phyloP scores from a whole-genome alignment of 1,284 basidiomycete species.

The Bondarzewia mesenterica region DNA sequence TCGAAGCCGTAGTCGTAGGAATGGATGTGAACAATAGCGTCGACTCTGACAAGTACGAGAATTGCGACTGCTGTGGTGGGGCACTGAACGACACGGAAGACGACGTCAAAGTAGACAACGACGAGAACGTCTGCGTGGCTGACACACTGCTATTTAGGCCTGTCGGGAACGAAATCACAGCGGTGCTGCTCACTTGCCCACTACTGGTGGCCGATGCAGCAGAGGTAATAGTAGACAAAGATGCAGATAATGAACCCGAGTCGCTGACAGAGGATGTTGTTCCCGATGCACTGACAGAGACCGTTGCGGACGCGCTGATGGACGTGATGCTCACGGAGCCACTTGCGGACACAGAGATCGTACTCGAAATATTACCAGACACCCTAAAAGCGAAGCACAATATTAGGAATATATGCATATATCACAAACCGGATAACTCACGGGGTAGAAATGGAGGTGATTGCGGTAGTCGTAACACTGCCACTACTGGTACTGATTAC shows the following conservation, averaged over 20 bases:
- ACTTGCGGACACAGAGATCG: not conserved
- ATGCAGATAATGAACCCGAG: not conserved
- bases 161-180: slow-evolving; percentile 10
- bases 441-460: not conserved
- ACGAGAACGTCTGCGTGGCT: slow-evolving; percentile 15
- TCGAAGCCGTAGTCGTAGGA: slow-evolving; percentile 19
- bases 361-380: not conserved
- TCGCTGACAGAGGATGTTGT: not conserved
- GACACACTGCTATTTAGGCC: not conserved
- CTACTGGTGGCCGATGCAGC: too few species aligned
- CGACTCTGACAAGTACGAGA: slow-evolving; percentile 31
- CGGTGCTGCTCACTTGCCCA: not conserved
- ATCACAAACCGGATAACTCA: not conserved
- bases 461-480: not conserved
- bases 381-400: not conserved
- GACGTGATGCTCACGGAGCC: not conserved
- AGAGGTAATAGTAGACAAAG: not conserved
- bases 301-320: not conserved
- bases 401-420: not conserved
- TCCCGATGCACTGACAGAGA: too few species aligned
- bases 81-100: slow-evolving; percentile 4
- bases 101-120: slow-evolving; percentile 15
- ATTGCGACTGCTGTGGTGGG: slow-evolving; percentile 14
- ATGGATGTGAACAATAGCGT: slow-evolving; percentile 39
- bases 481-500: not conserved